Evolutionary conservation across 2,329 filamentous ascomycete genomes (phyloP).

Genomic region (Fusarium nisikadoi): DNA sequence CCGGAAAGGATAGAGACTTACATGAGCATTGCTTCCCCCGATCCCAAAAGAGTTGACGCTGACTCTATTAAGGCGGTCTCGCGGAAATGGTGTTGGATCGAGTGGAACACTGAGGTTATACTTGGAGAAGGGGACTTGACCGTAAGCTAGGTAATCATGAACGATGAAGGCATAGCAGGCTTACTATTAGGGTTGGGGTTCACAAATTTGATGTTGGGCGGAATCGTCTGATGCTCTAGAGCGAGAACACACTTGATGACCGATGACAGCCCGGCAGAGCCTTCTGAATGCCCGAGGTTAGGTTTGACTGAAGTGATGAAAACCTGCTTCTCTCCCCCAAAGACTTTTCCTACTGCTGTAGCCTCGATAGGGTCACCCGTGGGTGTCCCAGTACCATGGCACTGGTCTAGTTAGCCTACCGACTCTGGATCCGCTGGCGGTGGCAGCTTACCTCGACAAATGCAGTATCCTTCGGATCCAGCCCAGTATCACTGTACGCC

Average conservation of each 20-base stretch:
- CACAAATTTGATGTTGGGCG: conserved; percentile 39
- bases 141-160: accelerated
- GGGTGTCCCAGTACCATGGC: conserved; percentile 41
- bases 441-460: conserved; percentile 2
- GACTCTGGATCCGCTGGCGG: too few species aligned
- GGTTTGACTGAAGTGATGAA: conserved; percentile 50
- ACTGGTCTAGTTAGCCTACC: background rate
- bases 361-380: conserved; percentile 34
- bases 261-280: conserved; percentile 36
- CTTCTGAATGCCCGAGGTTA: conserved; percentile 49
- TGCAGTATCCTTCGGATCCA: conserved; percentile 30
- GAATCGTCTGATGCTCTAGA: conserved; percentile 37
- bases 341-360: conserved; percentile 2
- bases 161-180: accelerated
- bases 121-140: background rate
- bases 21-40: conserved; percentile 44
- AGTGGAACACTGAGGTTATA: conserved; percentile 23
- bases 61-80: background rate
- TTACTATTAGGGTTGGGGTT: conserved; percentile 40
- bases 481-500: conserved; percentile 42
- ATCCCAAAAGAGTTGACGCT: conserved; percentile 47
- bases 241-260: conserved; percentile 43
- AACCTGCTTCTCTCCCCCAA: background rate
- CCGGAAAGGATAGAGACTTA: background rate
- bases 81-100: conserved; percentile 21